Base-by-base conservation (phyloP, 495 filamentous ascomycete species). In the Xylaria longipes region DNA sequence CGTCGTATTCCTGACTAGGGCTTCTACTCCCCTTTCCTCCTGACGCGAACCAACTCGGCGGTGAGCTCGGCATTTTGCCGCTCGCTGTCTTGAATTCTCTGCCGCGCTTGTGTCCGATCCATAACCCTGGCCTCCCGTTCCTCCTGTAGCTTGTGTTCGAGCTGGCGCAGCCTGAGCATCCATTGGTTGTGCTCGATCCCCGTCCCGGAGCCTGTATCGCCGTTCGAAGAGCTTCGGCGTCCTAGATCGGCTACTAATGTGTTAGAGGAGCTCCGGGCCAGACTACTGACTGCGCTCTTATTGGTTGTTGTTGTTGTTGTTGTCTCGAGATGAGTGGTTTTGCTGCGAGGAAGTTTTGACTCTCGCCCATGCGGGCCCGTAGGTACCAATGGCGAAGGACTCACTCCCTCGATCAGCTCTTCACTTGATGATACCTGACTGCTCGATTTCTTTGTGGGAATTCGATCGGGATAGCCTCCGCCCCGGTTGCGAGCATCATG, bases 81-180 rank as follows among this genome's bases (percentile, higher is more conserved):
- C 78, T 91, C 88, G 37, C 91, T 93, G 77, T 97, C 93, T 74
- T 95, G 92, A 31, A 99, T 85, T 73, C 96, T 85, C 84, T 93
- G 91, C 70, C 92, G 85, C 45, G 96, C 96, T 48, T 92, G 93
- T 35, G 84, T 90, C 27, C 95, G 89, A 82, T 99, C 96, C 56
- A 96, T 79, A 33, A 95, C 77, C 46, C 97, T 84, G n/a, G 89
- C 95, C 78, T 98, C 96, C 12, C 96, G 83, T 80, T 99, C 96
- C 25, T 91, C 90, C 76, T 97, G 97, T 35, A 99, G 85, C 73
- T 95, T 88, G 76, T 90, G 88, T 85, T 99, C 97, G 52, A 98
- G 80, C 73, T 98, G 94, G 64, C 91, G 87, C 22, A 99, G 82
- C 25, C 97, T 84, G 57, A 97, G 87, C 74, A 94, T 90, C 93